Conservation (phyloP, 2,329 filamentous ascomycete species). For the Teratosphaeria destructans region DNA sequence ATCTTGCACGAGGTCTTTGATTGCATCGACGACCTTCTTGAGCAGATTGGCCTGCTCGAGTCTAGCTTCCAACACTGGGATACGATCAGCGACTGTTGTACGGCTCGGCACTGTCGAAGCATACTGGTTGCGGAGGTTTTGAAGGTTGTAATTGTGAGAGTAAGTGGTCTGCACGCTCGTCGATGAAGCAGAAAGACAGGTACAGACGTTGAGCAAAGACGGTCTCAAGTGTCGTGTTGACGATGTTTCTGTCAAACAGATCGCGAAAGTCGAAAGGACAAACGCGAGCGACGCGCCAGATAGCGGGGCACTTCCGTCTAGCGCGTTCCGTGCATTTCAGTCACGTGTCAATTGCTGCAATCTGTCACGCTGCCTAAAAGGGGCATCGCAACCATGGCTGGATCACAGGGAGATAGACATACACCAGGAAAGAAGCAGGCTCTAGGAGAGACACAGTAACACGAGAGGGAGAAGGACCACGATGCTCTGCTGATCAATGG, state of each 20-base stretch:
- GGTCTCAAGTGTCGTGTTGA: not conserved
- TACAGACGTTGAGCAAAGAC: not conserved
- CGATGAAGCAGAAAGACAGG: not conserved
- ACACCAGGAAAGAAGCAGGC: no score
- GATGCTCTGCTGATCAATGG: no score
- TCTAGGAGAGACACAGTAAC: no score
- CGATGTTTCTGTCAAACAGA: not conserved
- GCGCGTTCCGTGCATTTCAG: not conserved
- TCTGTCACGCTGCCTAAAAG: not conserved
- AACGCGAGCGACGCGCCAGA: not conserved
- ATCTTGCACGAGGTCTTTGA: slow-evolving; percentile 98
- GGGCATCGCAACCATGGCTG: no score
- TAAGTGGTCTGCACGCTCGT: not conserved
- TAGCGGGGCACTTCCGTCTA: not conserved
- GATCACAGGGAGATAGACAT: no score
- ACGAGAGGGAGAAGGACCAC: no score
- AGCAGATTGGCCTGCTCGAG: slow-evolving; percentile 86
- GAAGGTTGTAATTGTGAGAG: not conserved
- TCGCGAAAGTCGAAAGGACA: not conserved
- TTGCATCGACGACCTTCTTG: slow-evolving; percentile 98
- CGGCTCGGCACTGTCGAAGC: not conserved
- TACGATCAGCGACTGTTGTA: not conserved
- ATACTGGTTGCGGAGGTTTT: not conserved
- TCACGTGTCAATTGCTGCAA: not conserved
- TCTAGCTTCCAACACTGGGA: slow-evolving; percentile 79